A percentile compares a stretch with the other conserved stretches of the same genome.
These are phyloP conservation scores for Oldenlandia corymbosa DNA, from an alignment of 257 asterid genomes.

Conservation along the genomic window DNA sequence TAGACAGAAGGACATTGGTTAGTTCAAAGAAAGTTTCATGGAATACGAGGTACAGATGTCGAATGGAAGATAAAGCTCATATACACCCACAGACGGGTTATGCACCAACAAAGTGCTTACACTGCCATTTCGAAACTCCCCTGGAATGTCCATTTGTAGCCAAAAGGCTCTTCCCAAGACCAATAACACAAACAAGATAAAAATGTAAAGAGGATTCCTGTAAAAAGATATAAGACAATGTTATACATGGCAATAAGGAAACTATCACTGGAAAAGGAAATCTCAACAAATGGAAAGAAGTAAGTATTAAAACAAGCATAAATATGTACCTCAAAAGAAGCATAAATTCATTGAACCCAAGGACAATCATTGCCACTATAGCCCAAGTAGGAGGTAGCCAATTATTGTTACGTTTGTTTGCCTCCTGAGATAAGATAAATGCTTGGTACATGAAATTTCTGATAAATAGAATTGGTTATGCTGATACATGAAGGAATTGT, in stretches of 20 bases:
- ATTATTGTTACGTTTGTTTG: conserved; percentile 37
- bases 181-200: conserved; percentile 34
- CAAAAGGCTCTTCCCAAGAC: conserved; percentile 50
- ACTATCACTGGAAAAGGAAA: not conserved
- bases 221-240: not conserved
- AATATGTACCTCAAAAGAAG: conserved; percentile 48
- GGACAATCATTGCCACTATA: conserved; percentile 45
- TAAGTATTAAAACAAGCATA: not conserved
- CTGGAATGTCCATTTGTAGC: conserved; percentile 49
- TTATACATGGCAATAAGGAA: not conserved
- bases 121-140: conserved; percentile 37
- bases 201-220: conserved; percentile 65
- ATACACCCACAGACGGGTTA: not conserved
- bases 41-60: not conserved
- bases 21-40: too few relatives aligned
- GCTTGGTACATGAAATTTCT: not conserved
- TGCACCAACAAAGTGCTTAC: conserved; percentile 32
- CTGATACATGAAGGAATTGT: not conserved
- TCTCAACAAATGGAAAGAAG: not conserved
- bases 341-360: conserved; percentile 68
- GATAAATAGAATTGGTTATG: not conserved
- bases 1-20: too few relatives aligned
- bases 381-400: conserved; percentile 75
- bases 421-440: conserved; percentile 37
- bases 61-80: too few relatives aligned